Conservation (phyloP, 2,329 filamentous ascomycete species). For the Arthrinium phaeospermum region DNA sequence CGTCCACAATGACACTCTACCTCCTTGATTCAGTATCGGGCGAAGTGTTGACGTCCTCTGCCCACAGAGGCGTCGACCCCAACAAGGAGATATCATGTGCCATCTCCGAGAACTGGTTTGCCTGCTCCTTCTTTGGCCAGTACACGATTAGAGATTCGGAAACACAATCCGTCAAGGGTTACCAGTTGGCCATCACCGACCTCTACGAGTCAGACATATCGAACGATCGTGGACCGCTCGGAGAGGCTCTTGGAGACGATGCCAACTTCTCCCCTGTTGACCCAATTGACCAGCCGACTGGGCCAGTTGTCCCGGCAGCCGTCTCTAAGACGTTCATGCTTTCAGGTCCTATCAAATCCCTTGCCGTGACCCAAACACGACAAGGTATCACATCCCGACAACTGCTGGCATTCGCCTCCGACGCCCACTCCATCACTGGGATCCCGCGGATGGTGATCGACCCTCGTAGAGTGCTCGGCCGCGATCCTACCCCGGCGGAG, state of each 20-base stretch:
- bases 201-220: slow-evolving; percentile 85
- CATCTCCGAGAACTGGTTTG: slow-evolving; percentile 94
- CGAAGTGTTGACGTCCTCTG: slow-evolving; percentile 73
- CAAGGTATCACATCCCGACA: slow-evolving; percentile 90
- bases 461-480: slow-evolving; percentile 82
- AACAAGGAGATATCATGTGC: slow-evolving; percentile 75
- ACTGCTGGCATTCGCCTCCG: slow-evolving; percentile 78
- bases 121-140: slow-evolving; percentile 77
- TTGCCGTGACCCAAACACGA: slow-evolving; percentile 85
- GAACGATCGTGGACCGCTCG: slow-evolving; percentile 85
- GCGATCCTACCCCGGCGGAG: slow-evolving; percentile 81
- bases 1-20: slow-evolving; percentile 71
- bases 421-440: slow-evolving; percentile 75
- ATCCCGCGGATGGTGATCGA: slow-evolving; percentile 83
- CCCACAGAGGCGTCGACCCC: slow-evolving; percentile 75
- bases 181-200: slow-evolving; percentile 85
- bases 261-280: slow-evolving; percentile 80
- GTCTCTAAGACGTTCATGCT: slow-evolving; percentile 83
- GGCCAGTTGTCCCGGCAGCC: slow-evolving; percentile 71
- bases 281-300: slow-evolving; percentile 62
- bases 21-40: slow-evolving; percentile 88
- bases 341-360: slow-evolving; percentile 75
- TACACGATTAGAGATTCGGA: slow-evolving; percentile 62
- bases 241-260: slow-evolving; percentile 47
- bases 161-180: slow-evolving; percentile 72